Evolutionary conservation across 1,139 yeast genomes (phyloP), one percentile per base, ranked within the genome.

Genomic region (Saccharomyces hybrid): DNA sequence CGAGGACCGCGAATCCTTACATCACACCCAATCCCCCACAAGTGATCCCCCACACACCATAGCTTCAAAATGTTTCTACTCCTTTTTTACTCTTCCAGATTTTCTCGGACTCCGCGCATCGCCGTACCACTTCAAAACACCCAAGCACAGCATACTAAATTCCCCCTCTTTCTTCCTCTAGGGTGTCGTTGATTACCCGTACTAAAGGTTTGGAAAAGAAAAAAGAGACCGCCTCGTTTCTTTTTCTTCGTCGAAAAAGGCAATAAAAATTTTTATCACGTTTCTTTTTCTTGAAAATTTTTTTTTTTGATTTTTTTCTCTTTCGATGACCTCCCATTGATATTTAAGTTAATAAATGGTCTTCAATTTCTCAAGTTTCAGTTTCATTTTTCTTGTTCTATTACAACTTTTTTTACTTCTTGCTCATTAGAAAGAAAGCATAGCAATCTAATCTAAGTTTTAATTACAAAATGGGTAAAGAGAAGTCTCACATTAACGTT

Each of bases 401-500:
- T 44, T 11, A 8, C 31, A 27, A 7, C 5, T 32, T 41, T 46
- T 46, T 41, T 48, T 32, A 7, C 20, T 14, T 25, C 14, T 27
- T 7, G 16, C 23, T 29, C 23, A 25, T 6, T 51, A 27, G n/a
- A 53, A 14, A 26, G 31, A 46, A 14, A 27, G 25, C 9, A 38
- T 26, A 31, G 32, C 47, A 46, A 23, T n/a, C 29, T 16, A 14
- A 14, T 25, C 26, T 25, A 48, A 44, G 49, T 25, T 41, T 23
- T 48, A 53, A 38, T 16, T 38, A 38, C 42, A 57, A 54, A 56
- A 59, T 59, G 88, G 89, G 95, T 82, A 88, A 88, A 78, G 96
- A 85, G 76, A 88, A 88, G 85, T 73, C 81, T 79, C 96, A 89
- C 87, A 86, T 89, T 79, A 89, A 89, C 95, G 90, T 89, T 80